Conservation (phyloP, 129 eudicot genomes). For the Pulicaria dysenterica region DNA sequence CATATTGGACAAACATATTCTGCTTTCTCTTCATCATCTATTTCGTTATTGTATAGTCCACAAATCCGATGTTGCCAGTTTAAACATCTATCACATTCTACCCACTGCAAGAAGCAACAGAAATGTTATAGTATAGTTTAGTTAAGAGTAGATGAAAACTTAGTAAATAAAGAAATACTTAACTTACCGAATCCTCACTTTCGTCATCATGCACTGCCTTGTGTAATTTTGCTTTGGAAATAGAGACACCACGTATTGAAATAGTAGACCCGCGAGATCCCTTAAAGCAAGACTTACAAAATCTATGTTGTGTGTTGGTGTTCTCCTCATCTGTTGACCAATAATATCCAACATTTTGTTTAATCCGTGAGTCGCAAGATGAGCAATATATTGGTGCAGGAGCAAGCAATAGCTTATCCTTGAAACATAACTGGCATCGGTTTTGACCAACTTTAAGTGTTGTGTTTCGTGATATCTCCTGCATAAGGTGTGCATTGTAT, state of each 20-base stretch:
- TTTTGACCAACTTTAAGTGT: slow-evolving; percentile 26
- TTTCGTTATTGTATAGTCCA: slow-evolving; percentile 60
- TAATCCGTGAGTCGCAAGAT: slow-evolving; percentile 52
- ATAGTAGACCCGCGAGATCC: slow-evolving; percentile 40
- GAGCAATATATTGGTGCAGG: slow-evolving; percentile 67
- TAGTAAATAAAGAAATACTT: not conserved
- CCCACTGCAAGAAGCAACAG: slow-evolving; percentile 61
- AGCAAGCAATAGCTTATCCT: slow-evolving; percentile 42
- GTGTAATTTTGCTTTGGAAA: slow-evolving; percentile 46
- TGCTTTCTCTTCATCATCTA: slow-evolving; percentile 49
- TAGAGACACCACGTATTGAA: slow-evolving; percentile 37
- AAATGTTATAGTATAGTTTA: not conserved
- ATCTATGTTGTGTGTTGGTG: slow-evolving; percentile 31
- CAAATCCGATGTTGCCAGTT: slow-evolving; percentile 83
- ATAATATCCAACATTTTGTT: slow-evolving; percentile 46
- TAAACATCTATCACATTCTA: slow-evolving; percentile 71
- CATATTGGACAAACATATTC: slow-evolving; percentile 74
- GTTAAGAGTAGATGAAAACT: not conserved
- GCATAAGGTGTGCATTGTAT: not conserved
- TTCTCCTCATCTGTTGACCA: slow-evolving; percentile 19
- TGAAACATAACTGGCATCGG: slow-evolving; percentile 64
- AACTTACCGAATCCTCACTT: slow-evolving; percentile 60
- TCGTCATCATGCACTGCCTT: slow-evolving; percentile 40
- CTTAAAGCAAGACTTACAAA: slow-evolving; percentile 54
- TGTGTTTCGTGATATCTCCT: slow-evolving; percentile 30